These are phyloP conservation scores for Botrytis porri DNA, from an alignment of 2,329 filamentous ascomycete genomes.

Conservation along the genomic window DNA sequence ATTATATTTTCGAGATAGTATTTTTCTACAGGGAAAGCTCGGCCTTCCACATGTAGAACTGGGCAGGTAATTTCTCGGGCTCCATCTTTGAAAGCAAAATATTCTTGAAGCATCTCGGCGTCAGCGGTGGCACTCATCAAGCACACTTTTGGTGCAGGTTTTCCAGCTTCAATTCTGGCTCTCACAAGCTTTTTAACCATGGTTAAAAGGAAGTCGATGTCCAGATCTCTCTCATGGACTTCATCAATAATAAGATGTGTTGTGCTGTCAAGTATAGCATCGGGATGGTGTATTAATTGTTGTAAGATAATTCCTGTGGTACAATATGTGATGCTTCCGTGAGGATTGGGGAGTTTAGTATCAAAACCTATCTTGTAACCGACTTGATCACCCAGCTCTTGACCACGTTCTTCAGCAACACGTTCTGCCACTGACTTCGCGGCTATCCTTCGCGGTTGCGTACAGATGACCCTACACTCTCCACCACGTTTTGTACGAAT, in stretches of 20 bases:
- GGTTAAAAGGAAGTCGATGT: conserved; percentile 90
- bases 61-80: conserved; percentile 53
- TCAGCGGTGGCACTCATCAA: conserved; percentile 96
- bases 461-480: conserved; percentile 84
- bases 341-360: conserved; percentile 63
- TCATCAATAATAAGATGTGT: conserved; percentile 94
- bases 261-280: conserved; percentile 80
- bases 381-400: conserved; percentile 75
- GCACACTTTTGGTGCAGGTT: conserved; percentile 81
- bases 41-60: conserved; percentile 82
- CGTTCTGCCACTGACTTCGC: conserved; percentile 88
- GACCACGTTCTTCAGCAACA: conserved; percentile 85
- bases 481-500: conserved; percentile 71
- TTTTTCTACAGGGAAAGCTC: conserved; percentile 84
- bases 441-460: conserved; percentile 89
- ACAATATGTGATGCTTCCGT: conserved; percentile 78
- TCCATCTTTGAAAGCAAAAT: conserved; percentile 70
- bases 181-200: conserved; percentile 80
- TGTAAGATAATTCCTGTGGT: conserved; percentile 89
- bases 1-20: conserved; percentile 86
- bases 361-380: conserved; percentile 89
- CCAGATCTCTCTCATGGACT: conserved; percentile 87
- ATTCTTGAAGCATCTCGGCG: conserved; percentile 73
- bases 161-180: conserved; percentile 56
- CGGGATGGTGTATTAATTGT: conserved; percentile 72